Evolutionary conservation across 192 early-diverging fungal species (phyloP).

Genomic region (Geranomyces michiganensis): DNA sequence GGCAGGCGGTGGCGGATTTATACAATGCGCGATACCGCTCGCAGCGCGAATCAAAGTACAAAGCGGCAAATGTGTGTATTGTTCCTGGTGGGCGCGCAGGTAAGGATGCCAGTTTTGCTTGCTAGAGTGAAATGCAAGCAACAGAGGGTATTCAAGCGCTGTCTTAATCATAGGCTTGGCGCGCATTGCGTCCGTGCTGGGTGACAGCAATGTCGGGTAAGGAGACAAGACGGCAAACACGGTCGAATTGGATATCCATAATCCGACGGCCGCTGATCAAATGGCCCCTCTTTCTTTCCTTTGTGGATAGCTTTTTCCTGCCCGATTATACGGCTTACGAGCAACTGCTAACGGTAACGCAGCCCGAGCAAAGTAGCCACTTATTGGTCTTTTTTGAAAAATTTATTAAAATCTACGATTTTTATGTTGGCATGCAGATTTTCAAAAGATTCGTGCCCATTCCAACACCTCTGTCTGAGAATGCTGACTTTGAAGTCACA

Average conservation of each 20-base stretch:
- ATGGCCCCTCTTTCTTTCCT: too few relatives aligned
- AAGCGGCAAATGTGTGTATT: constrained; percentile 58
- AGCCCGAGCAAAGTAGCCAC: too few relatives aligned
- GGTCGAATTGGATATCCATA: too few relatives aligned
- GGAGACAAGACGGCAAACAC: too few relatives aligned
- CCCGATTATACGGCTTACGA: constrained; percentile 50
- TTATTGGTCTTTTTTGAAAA: too few relatives aligned
- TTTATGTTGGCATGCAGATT: too few relatives aligned
- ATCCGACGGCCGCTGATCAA: too few relatives aligned
- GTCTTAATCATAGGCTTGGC: too few relatives aligned
- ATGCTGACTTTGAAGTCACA: constrained; percentile 51
- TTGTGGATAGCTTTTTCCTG: constrained; percentile 44
- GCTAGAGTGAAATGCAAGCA: too few relatives aligned
- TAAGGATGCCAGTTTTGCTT: too few relatives aligned
- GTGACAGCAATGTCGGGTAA: constrained; percentile 53
- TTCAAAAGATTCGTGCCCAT: constrained; percentile 60
- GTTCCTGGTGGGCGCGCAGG: constrained; percentile 62
- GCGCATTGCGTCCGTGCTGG: constrained; percentile 52
- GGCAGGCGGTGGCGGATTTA: constrained; percentile 50
- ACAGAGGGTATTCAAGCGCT: too few relatives aligned
- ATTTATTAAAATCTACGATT: constrained; percentile 30
- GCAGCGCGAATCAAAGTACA: constrained; percentile 46
- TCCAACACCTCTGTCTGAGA: constrained; percentile 53
- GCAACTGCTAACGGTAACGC: constrained; percentile 29
- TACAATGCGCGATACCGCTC: constrained; percentile 56